These are phyloP conservation scores for Exophiala spinifera DNA, from an alignment of 2,329 filamentous ascomycete species.

Conservation along the genomic window DNA sequence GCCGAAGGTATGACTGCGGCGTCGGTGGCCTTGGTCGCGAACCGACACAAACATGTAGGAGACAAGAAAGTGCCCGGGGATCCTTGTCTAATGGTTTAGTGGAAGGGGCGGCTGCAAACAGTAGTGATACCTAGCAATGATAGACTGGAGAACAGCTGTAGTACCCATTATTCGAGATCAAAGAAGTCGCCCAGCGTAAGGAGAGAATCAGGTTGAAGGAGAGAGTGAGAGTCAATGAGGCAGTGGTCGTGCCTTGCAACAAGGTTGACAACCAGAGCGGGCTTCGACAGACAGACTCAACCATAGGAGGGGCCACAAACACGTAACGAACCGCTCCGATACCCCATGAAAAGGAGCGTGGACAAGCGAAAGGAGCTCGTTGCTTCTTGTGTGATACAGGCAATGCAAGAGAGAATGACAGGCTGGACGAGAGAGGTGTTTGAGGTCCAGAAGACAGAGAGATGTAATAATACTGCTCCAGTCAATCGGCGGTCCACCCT, in stretches of 20 bases:
- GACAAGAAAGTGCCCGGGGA: conserved; percentile 1
- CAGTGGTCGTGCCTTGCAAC: conserved; percentile 16
- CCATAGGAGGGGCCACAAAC: conserved; percentile 17
- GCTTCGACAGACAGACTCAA: conserved; percentile 20
- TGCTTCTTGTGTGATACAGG: conserved; percentile 17
- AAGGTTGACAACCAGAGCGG: conserved; percentile 9
- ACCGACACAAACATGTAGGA: conserved; percentile 23
- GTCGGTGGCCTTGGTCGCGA: conserved; percentile 26
- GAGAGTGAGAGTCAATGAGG: conserved; percentile 11
- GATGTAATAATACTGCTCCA: conserved; percentile 3
- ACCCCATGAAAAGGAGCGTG: conserved; percentile 5
- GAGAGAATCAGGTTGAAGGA: conserved; percentile 7
- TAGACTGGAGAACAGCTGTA: conserved; percentile 4
- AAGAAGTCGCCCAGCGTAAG: conserved; percentile 2
- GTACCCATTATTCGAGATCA: conserved; percentile 13
- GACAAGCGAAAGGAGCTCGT: conserved; percentile 9
- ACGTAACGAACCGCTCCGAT: conserved; percentile 13
- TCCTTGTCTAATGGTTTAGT: not conserved
- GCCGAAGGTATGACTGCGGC: conserved; percentile 23
- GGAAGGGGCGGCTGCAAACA: not conserved
- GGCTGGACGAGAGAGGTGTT: not conserved
- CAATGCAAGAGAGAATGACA: conserved; percentile 4
- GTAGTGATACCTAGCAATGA: conserved; percentile 12
- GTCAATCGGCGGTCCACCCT: conserved; percentile 8
- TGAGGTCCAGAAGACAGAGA: not conserved